These are phyloP conservation scores for Psidium friedrichsthalianum DNA, from an alignment of 345 rosid genomes.

Conservation along the genomic window DNA sequence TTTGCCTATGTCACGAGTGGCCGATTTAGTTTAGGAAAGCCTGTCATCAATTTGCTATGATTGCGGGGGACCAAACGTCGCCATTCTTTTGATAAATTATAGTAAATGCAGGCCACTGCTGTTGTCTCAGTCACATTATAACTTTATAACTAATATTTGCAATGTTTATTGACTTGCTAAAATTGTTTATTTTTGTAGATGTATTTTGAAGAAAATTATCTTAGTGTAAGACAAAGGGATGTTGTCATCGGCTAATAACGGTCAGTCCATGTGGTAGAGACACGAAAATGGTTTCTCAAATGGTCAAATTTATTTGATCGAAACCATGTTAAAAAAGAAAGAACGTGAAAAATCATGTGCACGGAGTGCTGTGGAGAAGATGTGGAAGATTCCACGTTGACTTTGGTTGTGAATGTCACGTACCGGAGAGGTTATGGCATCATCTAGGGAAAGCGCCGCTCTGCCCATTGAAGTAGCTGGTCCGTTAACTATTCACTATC, in stretches of 20 bases:
- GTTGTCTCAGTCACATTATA: background rate
- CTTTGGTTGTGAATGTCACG: background rate
- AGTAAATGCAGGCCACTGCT: background rate
- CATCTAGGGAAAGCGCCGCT: too few species aligned
- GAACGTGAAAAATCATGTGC: background rate
- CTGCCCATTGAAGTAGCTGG: too few species aligned
- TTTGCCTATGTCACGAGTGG: background rate
- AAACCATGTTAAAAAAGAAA: background rate
- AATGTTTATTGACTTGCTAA: background rate
- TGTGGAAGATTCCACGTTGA: background rate
- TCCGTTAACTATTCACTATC: too few species aligned
- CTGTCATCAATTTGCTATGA: background rate
- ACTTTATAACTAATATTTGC: too few species aligned
- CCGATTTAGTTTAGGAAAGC: background rate
- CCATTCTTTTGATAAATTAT: background rate
- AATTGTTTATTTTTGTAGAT: too few species aligned
- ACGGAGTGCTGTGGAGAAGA: background rate
- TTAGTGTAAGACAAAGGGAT: background rate
- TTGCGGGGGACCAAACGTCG: background rate
- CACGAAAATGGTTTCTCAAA: background rate
- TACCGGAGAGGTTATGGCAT: too few species aligned
- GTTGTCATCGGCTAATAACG: background rate
- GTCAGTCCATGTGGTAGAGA: background rate
- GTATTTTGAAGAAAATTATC: background rate
- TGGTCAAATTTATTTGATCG: background rate